Evolutionary conservation across 2,329 filamentous ascomycete genomes (phyloP).

Genomic region (Botryosphaeria agaves): DNA sequence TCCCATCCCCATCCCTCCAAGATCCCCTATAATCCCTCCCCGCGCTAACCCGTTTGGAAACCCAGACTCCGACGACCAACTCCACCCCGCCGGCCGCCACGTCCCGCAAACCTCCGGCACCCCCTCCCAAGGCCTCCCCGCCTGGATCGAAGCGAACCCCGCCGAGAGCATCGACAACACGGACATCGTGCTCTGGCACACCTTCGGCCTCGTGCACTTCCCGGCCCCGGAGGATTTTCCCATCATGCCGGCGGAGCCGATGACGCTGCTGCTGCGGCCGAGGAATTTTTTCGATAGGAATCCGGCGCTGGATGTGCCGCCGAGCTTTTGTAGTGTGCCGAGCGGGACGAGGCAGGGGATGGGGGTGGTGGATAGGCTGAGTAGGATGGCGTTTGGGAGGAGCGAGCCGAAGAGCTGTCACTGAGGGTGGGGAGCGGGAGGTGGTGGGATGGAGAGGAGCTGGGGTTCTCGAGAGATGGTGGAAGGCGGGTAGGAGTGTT

Average conservation of each 20-base stretch:
- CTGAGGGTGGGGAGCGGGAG: too few species aligned
- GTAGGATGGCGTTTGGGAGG: constrained; percentile 29
- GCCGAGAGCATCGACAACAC: constrained; percentile 56
- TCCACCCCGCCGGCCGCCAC: constrained; percentile 74
- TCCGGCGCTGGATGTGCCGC: constrained; percentile 65
- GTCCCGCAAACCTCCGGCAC: constrained; percentile 77
- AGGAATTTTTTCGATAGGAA: constrained; percentile 71
- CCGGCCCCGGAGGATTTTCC: constrained; percentile 83
- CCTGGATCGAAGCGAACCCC: constrained; percentile 58
- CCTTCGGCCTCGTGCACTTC: constrained; percentile 82
- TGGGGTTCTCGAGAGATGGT: too few species aligned
- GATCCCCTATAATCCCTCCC: constrained; percentile 3
- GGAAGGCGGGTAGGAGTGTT: too few species aligned
- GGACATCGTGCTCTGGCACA: constrained; percentile 85
- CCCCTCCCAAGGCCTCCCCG: constrained; percentile 52
- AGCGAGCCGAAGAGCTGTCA: too few species aligned
- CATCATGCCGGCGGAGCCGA: constrained; percentile 68
- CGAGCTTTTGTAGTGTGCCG: constrained; percentile 55
- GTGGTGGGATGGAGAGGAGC: too few species aligned
- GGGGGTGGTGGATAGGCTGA: constrained; percentile 31
- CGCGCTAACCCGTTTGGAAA: too few species aligned
- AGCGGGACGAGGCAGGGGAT: constrained; percentile 41
- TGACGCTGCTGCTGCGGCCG: constrained; percentile 55
- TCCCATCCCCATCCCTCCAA: constrained; percentile 1
- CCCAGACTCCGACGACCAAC: constrained; percentile 58